Conservation (phyloP, 192 early-diverging fungal genomes). For the Funneliformis mosseae region DNA sequence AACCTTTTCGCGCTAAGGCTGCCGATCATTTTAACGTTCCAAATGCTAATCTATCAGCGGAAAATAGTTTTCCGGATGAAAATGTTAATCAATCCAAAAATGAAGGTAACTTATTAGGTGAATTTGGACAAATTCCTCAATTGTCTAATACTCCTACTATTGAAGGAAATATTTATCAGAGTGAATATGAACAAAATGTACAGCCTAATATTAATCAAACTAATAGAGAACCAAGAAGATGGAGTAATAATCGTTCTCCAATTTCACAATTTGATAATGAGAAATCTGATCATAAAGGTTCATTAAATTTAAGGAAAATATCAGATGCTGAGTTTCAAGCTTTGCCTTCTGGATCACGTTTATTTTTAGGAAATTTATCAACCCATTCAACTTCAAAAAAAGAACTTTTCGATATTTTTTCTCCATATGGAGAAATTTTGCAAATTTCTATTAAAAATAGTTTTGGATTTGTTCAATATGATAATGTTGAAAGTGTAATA, state of each 20-base stretch:
- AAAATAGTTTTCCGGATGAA: background rate
- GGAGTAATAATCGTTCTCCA: conserved; percentile 22
- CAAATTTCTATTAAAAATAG: conserved; percentile 37
- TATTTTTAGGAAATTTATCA: conserved; percentile 36
- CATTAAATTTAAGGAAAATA: conserved; percentile 23
- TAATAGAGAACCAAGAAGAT: conserved; percentile 24
- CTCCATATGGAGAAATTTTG: conserved; percentile 33
- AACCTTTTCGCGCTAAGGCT: background rate
- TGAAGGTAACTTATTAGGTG: background rate
- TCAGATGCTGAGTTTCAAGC: conserved; percentile 36
- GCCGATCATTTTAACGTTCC: background rate
- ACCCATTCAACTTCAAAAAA: conserved; percentile 34
- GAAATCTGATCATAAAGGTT: conserved; percentile 23
- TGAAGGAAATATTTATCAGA: background rate
- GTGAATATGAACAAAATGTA: background rate
- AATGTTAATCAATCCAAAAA: conserved; percentile 15
- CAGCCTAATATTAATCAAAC: background rate
- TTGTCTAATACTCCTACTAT: background rate
- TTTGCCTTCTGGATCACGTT: conserved; percentile 34
- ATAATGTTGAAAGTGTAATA: conserved; percentile 30
- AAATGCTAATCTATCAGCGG: background rate
- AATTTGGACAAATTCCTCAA: conserved; percentile 6
- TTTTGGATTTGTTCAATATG: conserved; percentile 36
- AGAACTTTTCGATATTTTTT: conserved; percentile 36
- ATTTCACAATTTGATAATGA: conserved; percentile 30